phyloP scores from a whole-genome alignment of 1,284 basidiomycete species.

The Ceratobasidium sp. region DNA sequence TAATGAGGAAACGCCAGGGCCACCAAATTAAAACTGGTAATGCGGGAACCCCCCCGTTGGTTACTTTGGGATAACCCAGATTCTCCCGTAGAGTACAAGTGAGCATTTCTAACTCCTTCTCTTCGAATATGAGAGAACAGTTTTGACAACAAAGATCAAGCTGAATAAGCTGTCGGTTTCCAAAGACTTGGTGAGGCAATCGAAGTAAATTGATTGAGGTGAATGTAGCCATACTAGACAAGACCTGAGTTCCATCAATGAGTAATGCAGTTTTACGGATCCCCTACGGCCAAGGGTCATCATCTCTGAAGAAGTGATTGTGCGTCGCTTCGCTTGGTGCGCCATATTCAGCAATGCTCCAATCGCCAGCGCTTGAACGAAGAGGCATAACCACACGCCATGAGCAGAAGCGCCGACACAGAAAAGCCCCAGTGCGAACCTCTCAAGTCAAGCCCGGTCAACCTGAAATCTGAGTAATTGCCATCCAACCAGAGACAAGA shows the following conservation, averaged over 20 bases:
- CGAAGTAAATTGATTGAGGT: slow-evolving; percentile 86
- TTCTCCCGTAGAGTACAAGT: slow-evolving; percentile 54
- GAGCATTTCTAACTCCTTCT: slow-evolving; percentile 89
- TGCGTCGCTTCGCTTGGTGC: neutral
- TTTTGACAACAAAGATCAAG: slow-evolving; percentile 88
- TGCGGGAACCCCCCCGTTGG: slow-evolving; percentile 64
- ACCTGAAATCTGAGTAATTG: too few species aligned
- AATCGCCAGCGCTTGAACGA: neutral
- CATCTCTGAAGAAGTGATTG: neutral
- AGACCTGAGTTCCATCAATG: slow-evolving; percentile 87
- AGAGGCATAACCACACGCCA: too few species aligned
- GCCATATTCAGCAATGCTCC: neutral
- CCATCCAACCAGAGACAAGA: too few species aligned
- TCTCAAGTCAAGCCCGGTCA: too few species aligned
- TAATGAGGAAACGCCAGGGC: slow-evolving; percentile 58
- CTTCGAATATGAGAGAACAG: slow-evolving; percentile 91
- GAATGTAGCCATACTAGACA: slow-evolving; percentile 86
- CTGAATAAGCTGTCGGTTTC: slow-evolving; percentile 84
- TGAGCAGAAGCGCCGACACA: too few species aligned
- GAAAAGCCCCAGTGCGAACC: too few species aligned
- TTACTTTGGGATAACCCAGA: slow-evolving; percentile 38
- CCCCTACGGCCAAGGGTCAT: slow-evolving; percentile 11
- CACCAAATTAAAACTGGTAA: slow-evolving; percentile 66
- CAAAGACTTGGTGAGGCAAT: slow-evolving; percentile 89
- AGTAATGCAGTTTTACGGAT: slow-evolving; percentile 69